Base-by-base conservation (phyloP, 768 basidiomycete genomes). In the Hypholoma fasciculare region DNA sequence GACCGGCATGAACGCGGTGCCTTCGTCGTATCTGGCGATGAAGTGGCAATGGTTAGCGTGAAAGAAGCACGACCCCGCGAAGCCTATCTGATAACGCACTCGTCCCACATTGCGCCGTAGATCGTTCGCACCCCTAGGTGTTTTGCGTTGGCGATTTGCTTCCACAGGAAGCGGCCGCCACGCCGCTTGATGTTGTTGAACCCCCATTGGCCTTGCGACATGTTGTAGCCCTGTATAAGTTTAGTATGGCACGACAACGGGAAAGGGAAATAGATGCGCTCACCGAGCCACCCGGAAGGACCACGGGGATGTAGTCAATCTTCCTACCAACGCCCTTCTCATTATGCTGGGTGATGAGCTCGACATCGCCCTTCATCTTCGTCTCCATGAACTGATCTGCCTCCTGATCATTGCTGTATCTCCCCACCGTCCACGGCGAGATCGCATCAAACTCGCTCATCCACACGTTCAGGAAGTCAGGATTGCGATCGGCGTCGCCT, bases 31-130 rank as follows among this genome's bases (percentile, higher is more conserved):
- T 70, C 88, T 90, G 61, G 40, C 53, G 58, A 50, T 58, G 47
- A 11, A 37, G 34, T 47, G 23, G 54, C 42, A 19, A 37, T 14
- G 57, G 44, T 46, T 42, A 40, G 34, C 12, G 14, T 7, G 47
- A 11, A 9, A 46, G n/a, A 49, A 48, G 37, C 30, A 34, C 57
- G 38, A 58, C 44, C 38, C 46, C 58, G 47, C 20, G 52, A 58
- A 61, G 48, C 38, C 34, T 44, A 49, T 39, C 36, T 44, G 52
- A 40, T 16, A 49, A 73, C 79, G 66, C 58, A 84, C 87, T 92
- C 92, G 65, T 94, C 92, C 90, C 92, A 93, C 90, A 92, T 93
- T 7, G 90, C 90, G 20, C 88, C 87, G 61, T 93, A 93, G 53
- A 92, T 81, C 7, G 74, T 86, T 17, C 83, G 81, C 7, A 82